Evolutionary conservation across 1,284 basidiomycete species (phyloP).

Genomic region (Moniliophthora roreri): DNA sequence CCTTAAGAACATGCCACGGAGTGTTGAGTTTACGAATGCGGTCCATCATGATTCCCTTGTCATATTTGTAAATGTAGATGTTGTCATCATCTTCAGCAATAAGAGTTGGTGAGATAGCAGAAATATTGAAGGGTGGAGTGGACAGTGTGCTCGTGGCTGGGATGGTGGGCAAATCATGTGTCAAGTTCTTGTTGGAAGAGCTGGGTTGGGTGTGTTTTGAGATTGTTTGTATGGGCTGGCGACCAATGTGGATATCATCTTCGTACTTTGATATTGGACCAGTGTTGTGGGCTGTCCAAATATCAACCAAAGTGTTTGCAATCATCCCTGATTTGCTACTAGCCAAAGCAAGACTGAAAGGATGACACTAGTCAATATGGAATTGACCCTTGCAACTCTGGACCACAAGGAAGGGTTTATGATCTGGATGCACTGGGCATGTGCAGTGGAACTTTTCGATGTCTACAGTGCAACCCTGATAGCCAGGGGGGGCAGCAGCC

Average conservation of each 20-base stretch:
- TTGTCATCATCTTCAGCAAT: background rate
- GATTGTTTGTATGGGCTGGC: slow-evolving; percentile 17
- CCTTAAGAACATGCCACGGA: slow-evolving; percentile 30
- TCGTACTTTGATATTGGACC: slow-evolving; percentile 31
- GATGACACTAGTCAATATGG: slow-evolving; percentile 25
- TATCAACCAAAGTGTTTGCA: slow-evolving; percentile 27
- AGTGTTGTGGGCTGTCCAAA: slow-evolving; percentile 24
- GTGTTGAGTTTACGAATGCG: slow-evolving; percentile 20
- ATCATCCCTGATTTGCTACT: slow-evolving; percentile 31
- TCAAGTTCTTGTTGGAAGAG: too few relatives aligned
- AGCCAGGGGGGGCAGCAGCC: slow-evolving; percentile 20
- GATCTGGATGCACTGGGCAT: slow-evolving; percentile 20
- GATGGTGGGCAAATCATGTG: slow-evolving; percentile 5
- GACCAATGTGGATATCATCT: slow-evolving; percentile 29
- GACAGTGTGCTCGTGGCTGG: background rate
- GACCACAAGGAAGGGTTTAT: slow-evolving; percentile 24
- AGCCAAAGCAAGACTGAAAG: slow-evolving; percentile 25
- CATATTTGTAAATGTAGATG: slow-evolving; percentile 17
- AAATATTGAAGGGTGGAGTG: background rate
- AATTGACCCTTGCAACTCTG: slow-evolving; percentile 21
- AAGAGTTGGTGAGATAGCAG: background rate
- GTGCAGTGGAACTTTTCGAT: slow-evolving; percentile 25
- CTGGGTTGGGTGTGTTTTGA: too few relatives aligned
- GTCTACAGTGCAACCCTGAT: slow-evolving; percentile 26
- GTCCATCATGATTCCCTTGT: slow-evolving; percentile 16